Evolutionary conservation across 1,284 basidiomycete species (phyloP), one percentile per base, ranked within the genome.

Genomic region (Pyrrhoderma noxium): DNA sequence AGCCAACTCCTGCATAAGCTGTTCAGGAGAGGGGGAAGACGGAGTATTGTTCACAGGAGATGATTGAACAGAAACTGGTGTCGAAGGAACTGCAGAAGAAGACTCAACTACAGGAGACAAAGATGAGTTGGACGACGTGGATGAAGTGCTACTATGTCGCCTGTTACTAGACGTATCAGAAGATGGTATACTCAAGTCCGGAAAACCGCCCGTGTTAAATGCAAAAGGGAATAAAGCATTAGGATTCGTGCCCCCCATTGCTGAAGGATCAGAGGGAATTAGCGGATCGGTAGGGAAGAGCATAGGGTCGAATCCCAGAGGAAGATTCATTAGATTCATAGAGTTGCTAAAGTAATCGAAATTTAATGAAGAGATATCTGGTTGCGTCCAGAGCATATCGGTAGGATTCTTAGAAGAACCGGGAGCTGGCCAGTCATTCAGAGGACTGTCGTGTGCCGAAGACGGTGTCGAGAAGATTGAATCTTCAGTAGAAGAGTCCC

Each of bases 401-500:
- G 31, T 14, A 22, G 16, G 7, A 16, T 16, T 22, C 38, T 16
- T 18, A n/a, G 38, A 7, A 5, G 14, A 7, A 5, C 16, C 16
- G 5, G 38, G 14, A 22, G 38, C 8, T 22, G 38, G 38, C 50
- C 47, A 52, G 23, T 46, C 49, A 13, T 34, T 27, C 23, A 39
- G 13, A 1, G 50, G 51, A 37, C 51, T 52, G 14, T 44, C 47
- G 31, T 56, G 54, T 11, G 42, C 41, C 9, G 54, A 56, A 4
- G 54, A 46, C 8, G 54, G 51, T 4, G 51, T 56, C 22, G 49
- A 27, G 13, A 47, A 35, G 14, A 46, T 27, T 2, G 53, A 51
- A 13, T 51, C 54, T 19, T 52, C 51, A n/a, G 47, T 16, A 37
- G 54, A 55, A 18, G 50, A 55, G 23, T 55, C 54, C 2, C 39